phyloP scores from a whole-genome alignment of 2,329 filamentous ascomycete species.

The Pestalotiopsis sp. region DNA sequence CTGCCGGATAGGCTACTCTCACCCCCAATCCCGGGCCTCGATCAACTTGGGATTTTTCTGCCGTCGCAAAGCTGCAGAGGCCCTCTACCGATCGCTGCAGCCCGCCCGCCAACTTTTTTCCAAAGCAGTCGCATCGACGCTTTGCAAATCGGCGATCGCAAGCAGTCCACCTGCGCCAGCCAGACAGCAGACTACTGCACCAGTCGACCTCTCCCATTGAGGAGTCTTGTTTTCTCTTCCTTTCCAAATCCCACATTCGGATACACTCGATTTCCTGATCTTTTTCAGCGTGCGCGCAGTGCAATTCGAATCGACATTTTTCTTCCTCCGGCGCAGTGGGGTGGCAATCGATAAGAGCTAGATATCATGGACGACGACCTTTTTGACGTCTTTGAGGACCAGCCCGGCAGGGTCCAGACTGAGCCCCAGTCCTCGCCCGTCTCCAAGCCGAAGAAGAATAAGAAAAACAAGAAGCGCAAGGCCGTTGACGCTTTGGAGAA shows the following conservation, averaged over 20 bases:
- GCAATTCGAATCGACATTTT: not conserved
- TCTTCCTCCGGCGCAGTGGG: not conserved
- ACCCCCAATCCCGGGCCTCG: not conserved
- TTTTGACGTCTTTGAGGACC: slow-evolving; percentile 80
- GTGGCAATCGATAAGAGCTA: slow-evolving; percentile 12
- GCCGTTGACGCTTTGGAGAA: slow-evolving; percentile 77
- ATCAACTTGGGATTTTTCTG: not conserved
- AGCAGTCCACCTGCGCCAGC: not conserved
- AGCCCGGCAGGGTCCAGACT: slow-evolving; percentile 50
- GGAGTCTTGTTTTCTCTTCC: not conserved
- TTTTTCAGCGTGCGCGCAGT: not conserved
- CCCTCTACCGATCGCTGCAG: not conserved
- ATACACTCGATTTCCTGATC: not conserved
- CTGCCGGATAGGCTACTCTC: not conserved
- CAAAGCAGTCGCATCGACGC: not conserved
- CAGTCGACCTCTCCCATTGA: not conserved
- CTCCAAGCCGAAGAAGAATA: slow-evolving; percentile 41
- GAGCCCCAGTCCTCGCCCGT: slow-evolving; percentile 28
- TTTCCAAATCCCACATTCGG: too few relatives aligned
- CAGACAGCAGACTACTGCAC: not conserved
- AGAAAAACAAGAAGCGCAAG: slow-evolving; percentile 77
- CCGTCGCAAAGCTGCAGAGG: not conserved
- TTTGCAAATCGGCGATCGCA: slow-evolving; percentile 3
- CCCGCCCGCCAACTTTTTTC: slow-evolving; percentile 7
- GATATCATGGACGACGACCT: slow-evolving; percentile 73